phyloP scores from a whole-genome alignment of 768 basidiomycete species.

The Cystofilobasidium ferigula region DNA sequence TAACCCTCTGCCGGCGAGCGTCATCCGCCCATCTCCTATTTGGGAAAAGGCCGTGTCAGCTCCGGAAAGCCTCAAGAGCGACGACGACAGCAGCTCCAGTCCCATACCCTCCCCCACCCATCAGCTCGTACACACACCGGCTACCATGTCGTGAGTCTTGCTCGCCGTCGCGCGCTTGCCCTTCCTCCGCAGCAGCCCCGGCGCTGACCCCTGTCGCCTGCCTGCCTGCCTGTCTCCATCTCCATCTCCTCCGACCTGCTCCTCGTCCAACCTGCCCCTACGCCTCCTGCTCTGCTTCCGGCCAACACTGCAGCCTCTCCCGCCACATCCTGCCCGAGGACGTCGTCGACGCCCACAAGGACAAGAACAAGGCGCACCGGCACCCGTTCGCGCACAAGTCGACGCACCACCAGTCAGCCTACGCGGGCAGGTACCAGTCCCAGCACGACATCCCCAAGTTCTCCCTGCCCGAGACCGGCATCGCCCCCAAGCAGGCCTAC shows the following conservation, averaged over 20 bases:
- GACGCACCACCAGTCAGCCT: conserved; percentile 31
- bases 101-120: too few relatives aligned
- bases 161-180: neutral
- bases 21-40: too few relatives aligned
- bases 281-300: neutral
- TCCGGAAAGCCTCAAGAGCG: too few relatives aligned
- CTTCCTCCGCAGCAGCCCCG: too few relatives aligned
- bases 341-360: neutral
- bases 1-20: too few relatives aligned
- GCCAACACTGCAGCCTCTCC: neutral
- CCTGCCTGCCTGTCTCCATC: neutral
- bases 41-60: too few relatives aligned
- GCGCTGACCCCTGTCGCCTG: neutral
- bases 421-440: conserved; percentile 32
- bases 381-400: neutral
- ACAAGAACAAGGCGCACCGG: neutral
- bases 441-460: conserved; percentile 35
- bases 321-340: neutral
- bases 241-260: neutral
- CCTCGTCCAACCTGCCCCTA: neutral
- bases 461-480: conserved; percentile 31
- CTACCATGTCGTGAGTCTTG: neutral
- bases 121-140: neutral
- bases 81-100: too few relatives aligned
- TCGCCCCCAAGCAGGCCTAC: conserved; percentile 35